Percentiles rank a stretch among this genome's conserved stretches.
Evolutionary conservation across 345 rosid species (phyloP).

Genomic region (Adansonia digitata): DNA sequence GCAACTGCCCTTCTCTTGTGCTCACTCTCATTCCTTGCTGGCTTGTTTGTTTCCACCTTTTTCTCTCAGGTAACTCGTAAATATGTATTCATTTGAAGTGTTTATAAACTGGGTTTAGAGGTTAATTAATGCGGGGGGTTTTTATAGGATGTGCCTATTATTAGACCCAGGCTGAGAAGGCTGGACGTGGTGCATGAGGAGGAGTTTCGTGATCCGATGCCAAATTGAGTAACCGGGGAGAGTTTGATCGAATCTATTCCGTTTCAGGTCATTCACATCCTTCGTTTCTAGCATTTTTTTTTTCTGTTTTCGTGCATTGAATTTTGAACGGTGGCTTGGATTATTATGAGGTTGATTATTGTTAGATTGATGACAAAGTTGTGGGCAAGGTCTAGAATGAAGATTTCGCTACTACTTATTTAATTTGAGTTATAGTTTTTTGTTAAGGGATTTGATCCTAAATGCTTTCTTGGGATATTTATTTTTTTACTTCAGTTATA

Average conservation of each 20-base stretch:
- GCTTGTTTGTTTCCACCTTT: constrained; percentile 53
- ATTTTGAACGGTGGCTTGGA: neutral
- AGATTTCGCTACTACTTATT: neutral
- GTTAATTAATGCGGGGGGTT: constrained; percentile 6
- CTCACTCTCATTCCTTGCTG: constrained; percentile 56
- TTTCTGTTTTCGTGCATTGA: neutral
- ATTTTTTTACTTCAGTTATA: neutral
- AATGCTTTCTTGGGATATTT: neutral
- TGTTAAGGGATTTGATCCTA: neutral
- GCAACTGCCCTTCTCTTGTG: constrained; percentile 37
- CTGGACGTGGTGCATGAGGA: neutral
- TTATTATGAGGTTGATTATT: neutral
- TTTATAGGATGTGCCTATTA: constrained; percentile 46
- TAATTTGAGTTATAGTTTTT: neutral
- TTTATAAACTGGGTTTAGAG: neutral
- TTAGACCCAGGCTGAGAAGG: constrained; percentile 39
- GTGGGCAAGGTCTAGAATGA: neutral
- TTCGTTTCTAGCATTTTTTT: neutral
- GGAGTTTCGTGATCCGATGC: constrained; percentile 31
- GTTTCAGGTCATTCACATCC: constrained; percentile 50
- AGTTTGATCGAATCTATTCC: constrained; percentile 52
- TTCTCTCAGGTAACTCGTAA: constrained; percentile 38
- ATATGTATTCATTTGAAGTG: neutral
- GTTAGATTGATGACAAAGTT: neutral
- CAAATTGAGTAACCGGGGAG: constrained; percentile 66